These are phyloP conservation scores for Leccinum rimulosum DNA, from an alignment of 768 basidiomycete species.

Conservation along the genomic window DNA sequence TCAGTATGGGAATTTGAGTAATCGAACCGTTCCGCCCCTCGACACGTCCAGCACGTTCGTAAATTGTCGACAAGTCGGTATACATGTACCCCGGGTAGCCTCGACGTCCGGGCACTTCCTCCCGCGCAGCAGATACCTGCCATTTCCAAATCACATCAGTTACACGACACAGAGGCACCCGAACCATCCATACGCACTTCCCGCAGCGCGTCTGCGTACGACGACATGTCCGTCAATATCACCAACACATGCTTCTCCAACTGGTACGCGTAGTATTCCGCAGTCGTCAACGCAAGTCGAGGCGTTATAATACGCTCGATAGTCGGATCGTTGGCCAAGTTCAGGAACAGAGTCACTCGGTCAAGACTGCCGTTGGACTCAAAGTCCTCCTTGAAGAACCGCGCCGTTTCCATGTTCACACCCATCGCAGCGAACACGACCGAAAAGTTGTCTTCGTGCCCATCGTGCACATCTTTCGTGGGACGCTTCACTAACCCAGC, in stretches of 20 bases:
- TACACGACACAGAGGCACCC: neutral
- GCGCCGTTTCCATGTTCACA: constrained; percentile 99
- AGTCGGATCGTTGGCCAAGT: constrained; percentile 97
- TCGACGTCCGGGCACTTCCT: constrained; percentile 99
- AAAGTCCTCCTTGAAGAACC: constrained; percentile 99
- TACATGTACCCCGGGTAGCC: constrained; percentile 99
- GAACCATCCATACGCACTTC: constrained; percentile 54
- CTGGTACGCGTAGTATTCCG: constrained; percentile 99
- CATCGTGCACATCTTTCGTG: constrained; percentile 96
- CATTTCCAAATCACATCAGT: constrained; percentile 10
- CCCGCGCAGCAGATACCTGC: constrained; percentile 91
- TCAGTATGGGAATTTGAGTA: constrained; percentile 98
- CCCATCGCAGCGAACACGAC: constrained; percentile 99
- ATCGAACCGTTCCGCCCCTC: constrained; percentile 98
- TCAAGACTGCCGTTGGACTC: constrained; percentile 98
- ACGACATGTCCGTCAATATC: constrained; percentile 98
- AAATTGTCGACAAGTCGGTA: constrained; percentile 98
- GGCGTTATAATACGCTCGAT: constrained; percentile 99
- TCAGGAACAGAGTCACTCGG: constrained; percentile 97
- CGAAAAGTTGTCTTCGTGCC: constrained; percentile 99
- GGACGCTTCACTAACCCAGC: constrained; percentile 96
- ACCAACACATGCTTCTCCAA: constrained; percentile 99
- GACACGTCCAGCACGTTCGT: constrained; percentile 98
- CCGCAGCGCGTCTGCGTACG: constrained; percentile 94
- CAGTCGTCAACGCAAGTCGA: constrained; percentile 94